These are phyloP conservation scores for Silene conica DNA, from an alignment of 148 eudicot genomes.

Conservation along the genomic window DNA sequence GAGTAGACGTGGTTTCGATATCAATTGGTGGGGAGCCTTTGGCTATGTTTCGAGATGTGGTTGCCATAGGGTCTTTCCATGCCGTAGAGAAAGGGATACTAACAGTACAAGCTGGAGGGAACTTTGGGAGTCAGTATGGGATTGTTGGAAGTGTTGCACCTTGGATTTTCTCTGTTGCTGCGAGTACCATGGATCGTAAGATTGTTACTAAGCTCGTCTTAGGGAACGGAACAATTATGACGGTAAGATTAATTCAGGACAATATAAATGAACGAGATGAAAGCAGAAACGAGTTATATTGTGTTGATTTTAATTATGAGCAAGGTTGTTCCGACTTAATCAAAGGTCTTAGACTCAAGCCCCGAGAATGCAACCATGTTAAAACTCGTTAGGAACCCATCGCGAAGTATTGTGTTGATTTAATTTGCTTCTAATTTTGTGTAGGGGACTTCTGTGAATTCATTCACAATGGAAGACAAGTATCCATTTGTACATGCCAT, in stretches of 20 bases:
- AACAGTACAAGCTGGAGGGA: slow-evolving; percentile 2
- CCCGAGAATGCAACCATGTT: no score
- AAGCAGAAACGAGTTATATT: not conserved
- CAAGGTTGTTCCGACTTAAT: no score
- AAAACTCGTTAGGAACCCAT: no score
- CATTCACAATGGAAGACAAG: slow-evolving; percentile 14
- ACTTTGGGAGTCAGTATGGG: not conserved
- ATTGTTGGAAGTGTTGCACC: slow-evolving; percentile 9
- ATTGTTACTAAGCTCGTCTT: not conserved
- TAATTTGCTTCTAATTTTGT: not conserved
- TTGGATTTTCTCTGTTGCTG: slow-evolving; percentile 15
- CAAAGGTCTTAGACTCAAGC: no score
- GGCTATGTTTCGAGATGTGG: not conserved
- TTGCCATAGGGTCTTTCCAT: slow-evolving; percentile 11
- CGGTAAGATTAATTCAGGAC: not conserved
- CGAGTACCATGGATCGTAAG: not conserved
- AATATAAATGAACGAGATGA: no score
- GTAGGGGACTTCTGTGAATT: slow-evolving; percentile 4
- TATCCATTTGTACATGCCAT: slow-evolving; percentile 1
- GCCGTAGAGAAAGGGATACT: slow-evolving; percentile 13
- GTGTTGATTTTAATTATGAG: no score
- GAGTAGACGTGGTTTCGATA: slow-evolving; percentile 6
- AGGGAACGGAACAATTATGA: not conserved
- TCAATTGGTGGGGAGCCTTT: not conserved
- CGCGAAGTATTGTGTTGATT: not conserved